Percentiles rank a stretch among this genome's conserved stretches.
phyloP scores from a whole-genome alignment of 495 filamentous ascomycete species.

The Aspergillus incahuasiensis region DNA sequence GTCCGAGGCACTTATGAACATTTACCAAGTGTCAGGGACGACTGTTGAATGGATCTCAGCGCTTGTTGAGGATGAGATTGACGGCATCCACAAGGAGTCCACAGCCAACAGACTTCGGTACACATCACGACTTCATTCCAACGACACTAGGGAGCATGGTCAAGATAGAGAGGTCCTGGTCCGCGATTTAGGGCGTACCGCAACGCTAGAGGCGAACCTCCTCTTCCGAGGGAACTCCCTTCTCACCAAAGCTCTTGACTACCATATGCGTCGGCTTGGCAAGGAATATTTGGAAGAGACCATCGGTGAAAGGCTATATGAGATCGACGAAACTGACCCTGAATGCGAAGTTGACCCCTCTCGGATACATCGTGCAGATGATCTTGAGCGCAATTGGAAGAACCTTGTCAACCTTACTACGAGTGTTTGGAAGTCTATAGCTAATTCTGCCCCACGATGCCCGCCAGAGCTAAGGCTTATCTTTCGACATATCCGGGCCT shows the following conservation, averaged over 20 bases:
- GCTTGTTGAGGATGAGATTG: conserved; percentile 94
- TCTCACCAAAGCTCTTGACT: conserved; percentile 88
- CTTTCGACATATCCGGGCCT: conserved; percentile 86
- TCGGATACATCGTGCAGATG: conserved; percentile 63
- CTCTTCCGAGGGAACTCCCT: conserved; percentile 94
- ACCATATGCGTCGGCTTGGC: conserved; percentile 90
- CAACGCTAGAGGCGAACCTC: conserved; percentile 77
- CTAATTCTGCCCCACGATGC: conserved; percentile 63
- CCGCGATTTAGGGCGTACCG: conserved; percentile 53
- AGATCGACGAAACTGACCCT: conserved; percentile 82
- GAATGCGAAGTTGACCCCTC: conserved; percentile 93
- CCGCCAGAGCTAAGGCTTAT: conserved; percentile 82
- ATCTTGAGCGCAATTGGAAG: conserved; percentile 80
- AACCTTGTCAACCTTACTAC: conserved; percentile 71
- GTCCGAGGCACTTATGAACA: conserved; percentile 85
- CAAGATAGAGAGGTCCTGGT: conserved; percentile 59
- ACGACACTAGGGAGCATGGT: conserved; percentile 64
- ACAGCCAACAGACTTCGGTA: conserved; percentile 65
- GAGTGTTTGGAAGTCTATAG: conserved; percentile 79
- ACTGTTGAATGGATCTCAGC: conserved; percentile 88
- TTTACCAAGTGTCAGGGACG: conserved; percentile 91
- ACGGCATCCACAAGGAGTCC: conserved; percentile 77
- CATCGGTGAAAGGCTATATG: conserved; percentile 73
- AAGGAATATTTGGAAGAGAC: conserved; percentile 91
- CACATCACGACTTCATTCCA: conserved; percentile 70